These are phyloP conservation scores for Penicillium sp. DNA, from an alignment of 2,329 filamentous ascomycete genomes.

Conservation along the genomic window DNA sequence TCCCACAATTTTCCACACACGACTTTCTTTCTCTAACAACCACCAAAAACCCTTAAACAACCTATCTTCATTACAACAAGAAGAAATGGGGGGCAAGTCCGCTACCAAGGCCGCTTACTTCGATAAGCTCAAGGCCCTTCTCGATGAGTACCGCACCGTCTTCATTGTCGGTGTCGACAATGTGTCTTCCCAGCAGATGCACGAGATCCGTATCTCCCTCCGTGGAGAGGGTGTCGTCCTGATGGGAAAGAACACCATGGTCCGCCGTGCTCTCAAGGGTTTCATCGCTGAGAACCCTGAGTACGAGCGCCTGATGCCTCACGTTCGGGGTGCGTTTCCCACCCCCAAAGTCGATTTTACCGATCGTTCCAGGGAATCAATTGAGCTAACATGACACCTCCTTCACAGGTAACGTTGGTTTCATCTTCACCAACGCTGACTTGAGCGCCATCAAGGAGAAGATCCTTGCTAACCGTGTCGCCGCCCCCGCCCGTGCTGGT, in stretches of 20 bases:
- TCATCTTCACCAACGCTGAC: constrained; percentile 98
- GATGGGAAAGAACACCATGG: constrained; percentile 99
- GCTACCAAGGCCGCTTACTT: constrained; percentile 95
- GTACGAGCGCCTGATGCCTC: constrained; percentile 95
- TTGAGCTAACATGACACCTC: constrained; percentile 4
- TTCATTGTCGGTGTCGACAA: constrained; percentile 98
- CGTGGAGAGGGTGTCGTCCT: constrained; percentile 89
- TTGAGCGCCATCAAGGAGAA: constrained; percentile 89
- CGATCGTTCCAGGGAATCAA: not conserved
- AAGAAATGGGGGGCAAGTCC: constrained; percentile 98
- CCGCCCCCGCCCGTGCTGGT: constrained; percentile 95
- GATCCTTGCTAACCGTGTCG: constrained; percentile 95
- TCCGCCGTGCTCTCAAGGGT: constrained; percentile 94
- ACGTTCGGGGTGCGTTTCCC: constrained; percentile 65
- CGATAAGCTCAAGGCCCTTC: constrained; percentile 97
- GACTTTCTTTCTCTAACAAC: constrained; percentile 20
- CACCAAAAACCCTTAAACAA: constrained; percentile 77
- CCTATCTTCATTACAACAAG: constrained; percentile 86
- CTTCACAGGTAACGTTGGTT: constrained; percentile 78
- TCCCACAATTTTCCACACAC: constrained; percentile 22
- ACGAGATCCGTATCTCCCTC: constrained; percentile 94
- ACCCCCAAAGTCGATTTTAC: not conserved
- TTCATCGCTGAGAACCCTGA: constrained; percentile 87
- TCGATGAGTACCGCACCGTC: constrained; percentile 94
- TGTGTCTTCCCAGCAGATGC: constrained; percentile 99